These are phyloP conservation scores for Claviceps arundinis DNA, from an alignment of 2,329 filamentous ascomycete species.

Conservation along the genomic window DNA sequence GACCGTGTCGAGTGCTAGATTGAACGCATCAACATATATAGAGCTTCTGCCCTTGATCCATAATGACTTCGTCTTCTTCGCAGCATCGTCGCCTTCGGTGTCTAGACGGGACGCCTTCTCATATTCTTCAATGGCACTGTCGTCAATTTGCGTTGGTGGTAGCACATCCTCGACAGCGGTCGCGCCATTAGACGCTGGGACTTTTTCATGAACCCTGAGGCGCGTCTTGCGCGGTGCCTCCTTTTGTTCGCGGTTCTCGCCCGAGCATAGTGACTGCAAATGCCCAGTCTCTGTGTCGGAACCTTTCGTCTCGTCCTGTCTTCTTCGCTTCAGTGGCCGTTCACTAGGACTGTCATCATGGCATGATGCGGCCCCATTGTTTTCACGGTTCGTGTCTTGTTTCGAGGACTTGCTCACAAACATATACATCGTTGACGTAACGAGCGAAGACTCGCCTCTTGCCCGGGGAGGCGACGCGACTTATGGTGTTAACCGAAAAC, in stretches of 20 bases:
- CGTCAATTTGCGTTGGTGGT: conserved; percentile 51
- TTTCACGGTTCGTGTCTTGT: conserved; percentile 7
- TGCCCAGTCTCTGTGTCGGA: conserved; percentile 13
- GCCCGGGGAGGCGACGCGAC: conserved; percentile 3
- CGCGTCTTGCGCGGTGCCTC: not conserved
- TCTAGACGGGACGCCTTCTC: conserved; percentile 45
- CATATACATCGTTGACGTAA: conserved; percentile 21
- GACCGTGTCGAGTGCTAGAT: conserved; percentile 79
- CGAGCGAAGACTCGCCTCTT: conserved; percentile 4
- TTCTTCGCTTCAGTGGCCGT: conserved; percentile 20
- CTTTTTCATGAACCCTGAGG: conserved; percentile 6
- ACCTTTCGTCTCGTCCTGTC: conserved; percentile 13
- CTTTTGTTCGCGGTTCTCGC: conserved; percentile 3
- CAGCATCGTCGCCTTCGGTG: conserved; percentile 22
- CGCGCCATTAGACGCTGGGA: conserved; percentile 7
- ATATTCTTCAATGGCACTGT: conserved; percentile 67
- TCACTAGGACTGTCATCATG: conserved; percentile 6
- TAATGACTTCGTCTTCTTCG: conserved; percentile 24
- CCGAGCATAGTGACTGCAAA: conserved; percentile 9
- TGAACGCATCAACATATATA: conserved; percentile 96
- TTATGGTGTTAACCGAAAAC: conserved; percentile 9
- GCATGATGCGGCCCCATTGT: not conserved
- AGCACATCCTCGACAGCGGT: conserved; percentile 41
- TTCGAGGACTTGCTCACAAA: conserved; percentile 20
- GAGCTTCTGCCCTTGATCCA: conserved; percentile 74